Conservation (phyloP, 2,329 filamentous ascomycete genomes). For the Sarocladium kiliense region DNA sequence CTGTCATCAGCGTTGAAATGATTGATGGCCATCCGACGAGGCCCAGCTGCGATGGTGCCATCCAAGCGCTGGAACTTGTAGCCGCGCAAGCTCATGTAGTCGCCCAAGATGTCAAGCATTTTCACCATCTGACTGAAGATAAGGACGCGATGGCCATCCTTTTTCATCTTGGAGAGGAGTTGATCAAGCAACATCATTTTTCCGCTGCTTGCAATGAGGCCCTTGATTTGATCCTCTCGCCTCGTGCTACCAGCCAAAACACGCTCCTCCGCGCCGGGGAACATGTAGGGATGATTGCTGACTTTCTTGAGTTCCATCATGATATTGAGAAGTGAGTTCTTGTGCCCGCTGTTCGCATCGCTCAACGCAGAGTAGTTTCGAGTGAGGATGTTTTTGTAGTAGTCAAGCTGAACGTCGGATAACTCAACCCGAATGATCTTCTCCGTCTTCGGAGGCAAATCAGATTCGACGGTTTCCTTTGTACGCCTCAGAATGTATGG, state of each 20-base stretch:
- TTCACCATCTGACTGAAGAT: slow-evolving; percentile 99
- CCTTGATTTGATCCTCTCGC: slow-evolving; percentile 86
- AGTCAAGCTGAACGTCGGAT: slow-evolving; percentile 92
- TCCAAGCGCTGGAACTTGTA: slow-evolving; percentile 94
- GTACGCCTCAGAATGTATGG: slow-evolving; percentile 94
- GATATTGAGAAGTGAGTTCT: slow-evolving; percentile 92
- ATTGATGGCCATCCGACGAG: slow-evolving; percentile 90
- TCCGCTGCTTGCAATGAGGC: slow-evolving; percentile 91
- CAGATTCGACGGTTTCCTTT: slow-evolving; percentile 95
- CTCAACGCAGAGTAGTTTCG: slow-evolving; percentile 94
- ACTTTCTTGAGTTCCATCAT: slow-evolving; percentile 99
- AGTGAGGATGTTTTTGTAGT: slow-evolving; percentile 98
- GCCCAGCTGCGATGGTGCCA: slow-evolving; percentile 84
- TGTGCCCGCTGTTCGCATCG: slow-evolving; percentile 83
- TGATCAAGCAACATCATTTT: slow-evolving; percentile 99
- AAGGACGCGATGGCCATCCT: slow-evolving; percentile 88
- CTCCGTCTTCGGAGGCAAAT: slow-evolving; percentile 93
- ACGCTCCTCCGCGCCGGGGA: slow-evolving; percentile 86
- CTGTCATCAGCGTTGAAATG: slow-evolving; percentile 98
- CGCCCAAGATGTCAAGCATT: slow-evolving; percentile 93
- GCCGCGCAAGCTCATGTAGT: slow-evolving; percentile 89
- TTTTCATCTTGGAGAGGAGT: slow-evolving; percentile 87
- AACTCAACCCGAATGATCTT: slow-evolving; percentile 98
- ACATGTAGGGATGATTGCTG: slow-evolving; percentile 98
- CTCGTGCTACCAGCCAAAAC: slow-evolving; percentile 75